Conservation (phyloP, 2,329 filamentous ascomycete genomes). For the Claviceps cyperi region DNA sequence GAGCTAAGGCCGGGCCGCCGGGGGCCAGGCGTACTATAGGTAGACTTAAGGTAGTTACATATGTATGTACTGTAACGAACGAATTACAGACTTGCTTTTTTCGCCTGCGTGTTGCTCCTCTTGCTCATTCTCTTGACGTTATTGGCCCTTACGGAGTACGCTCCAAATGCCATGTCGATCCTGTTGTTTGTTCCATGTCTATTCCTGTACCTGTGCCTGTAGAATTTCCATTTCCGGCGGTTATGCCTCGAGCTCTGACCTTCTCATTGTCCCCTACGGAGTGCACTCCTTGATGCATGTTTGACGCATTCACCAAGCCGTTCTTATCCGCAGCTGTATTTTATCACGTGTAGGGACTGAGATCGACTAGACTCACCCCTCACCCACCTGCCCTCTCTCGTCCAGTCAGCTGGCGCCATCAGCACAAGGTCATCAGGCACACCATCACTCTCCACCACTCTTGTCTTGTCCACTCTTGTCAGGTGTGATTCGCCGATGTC, state of each 20-base stretch:
- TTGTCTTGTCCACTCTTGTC: background rate
- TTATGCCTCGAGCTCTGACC: background rate
- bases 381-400: background rate
- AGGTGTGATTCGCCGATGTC: slow-evolving; percentile 6
- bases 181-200: background rate
- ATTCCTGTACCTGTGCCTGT: background rate
- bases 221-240: no score
- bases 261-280: background rate
- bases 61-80: background rate
- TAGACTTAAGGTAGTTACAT: no score
- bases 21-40: no score
- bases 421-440: slow-evolving; percentile 12
- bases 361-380: background rate
- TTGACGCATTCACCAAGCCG: background rate
- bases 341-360: background rate
- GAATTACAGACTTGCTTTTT: background rate
- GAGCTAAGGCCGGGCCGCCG: background rate
- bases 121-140: background rate
- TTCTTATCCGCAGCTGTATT: background rate
- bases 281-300: background rate
- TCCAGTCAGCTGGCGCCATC: slow-evolving; percentile 12
- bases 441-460: slow-evolving; percentile 1
- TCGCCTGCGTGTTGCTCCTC: background rate
- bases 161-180: background rate
- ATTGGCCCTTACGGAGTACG: no score